These are phyloP conservation scores for Chrysoporthe austroafricana DNA, from an alignment of 2,329 filamentous ascomycete genomes.

Conservation along the genomic window DNA sequence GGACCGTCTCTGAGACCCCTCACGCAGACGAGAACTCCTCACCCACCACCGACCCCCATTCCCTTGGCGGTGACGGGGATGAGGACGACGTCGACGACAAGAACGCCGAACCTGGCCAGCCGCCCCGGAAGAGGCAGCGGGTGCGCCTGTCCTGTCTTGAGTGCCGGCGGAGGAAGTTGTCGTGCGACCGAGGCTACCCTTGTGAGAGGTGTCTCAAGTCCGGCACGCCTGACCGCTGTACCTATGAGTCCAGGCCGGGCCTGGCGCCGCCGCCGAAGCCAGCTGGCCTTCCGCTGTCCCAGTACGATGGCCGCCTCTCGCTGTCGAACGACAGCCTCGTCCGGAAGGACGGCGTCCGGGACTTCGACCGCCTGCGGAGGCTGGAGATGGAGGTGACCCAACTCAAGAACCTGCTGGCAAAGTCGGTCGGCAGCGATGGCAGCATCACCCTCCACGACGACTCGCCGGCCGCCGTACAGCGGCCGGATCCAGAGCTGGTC, in stretches of 20 bases:
- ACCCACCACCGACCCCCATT: slow-evolving; percentile 22
- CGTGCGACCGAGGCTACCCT: slow-evolving; percentile 64
- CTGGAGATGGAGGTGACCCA: slow-evolving; percentile 63
- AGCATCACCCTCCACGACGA: slow-evolving; percentile 33
- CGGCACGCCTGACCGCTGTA: slow-evolving; percentile 62
- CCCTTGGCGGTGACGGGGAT: slow-evolving; percentile 28
- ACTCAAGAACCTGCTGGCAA: slow-evolving; percentile 55
- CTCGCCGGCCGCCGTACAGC: slow-evolving; percentile 30
- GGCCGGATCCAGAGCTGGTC: slow-evolving; percentile 29
- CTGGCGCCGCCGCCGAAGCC: slow-evolving; percentile 46
- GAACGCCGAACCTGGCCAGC: slow-evolving; percentile 37
- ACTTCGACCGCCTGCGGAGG: slow-evolving; percentile 61
- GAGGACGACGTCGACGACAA: slow-evolving; percentile 36
- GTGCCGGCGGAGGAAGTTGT: slow-evolving; percentile 63
- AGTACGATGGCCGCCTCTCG: slow-evolving; percentile 48
- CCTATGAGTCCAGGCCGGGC: slow-evolving; percentile 57
- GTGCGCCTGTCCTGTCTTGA: slow-evolving; percentile 64
- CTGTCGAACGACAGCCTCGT: slow-evolving; percentile 45
- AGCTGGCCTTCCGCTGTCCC: slow-evolving; percentile 53
- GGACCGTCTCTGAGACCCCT: slow-evolving; percentile 19
- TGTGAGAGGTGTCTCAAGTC: slow-evolving; percentile 66
- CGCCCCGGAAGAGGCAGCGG: slow-evolving; percentile 61
- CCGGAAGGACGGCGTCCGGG: slow-evolving; percentile 48
- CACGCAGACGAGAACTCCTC: slow-evolving; percentile 25
- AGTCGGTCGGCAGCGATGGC: slow-evolving; percentile 40